phyloP scores from a whole-genome alignment of 129 eudicot genomes.

The Escallonia rubra region DNA sequence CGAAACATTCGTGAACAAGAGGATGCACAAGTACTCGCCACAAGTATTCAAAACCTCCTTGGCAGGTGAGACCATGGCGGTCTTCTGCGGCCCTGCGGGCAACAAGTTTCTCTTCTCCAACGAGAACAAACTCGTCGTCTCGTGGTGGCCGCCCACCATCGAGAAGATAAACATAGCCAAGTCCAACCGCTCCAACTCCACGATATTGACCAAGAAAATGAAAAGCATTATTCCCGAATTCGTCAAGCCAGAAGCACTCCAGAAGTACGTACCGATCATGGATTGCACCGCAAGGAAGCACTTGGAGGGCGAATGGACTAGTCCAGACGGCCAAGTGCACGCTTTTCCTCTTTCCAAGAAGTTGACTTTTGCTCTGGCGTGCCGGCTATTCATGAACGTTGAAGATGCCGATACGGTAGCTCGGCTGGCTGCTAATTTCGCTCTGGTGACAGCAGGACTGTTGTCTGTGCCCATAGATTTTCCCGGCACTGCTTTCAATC shows the following conservation, averaged over 20 bases:
- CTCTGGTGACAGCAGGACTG: not conserved
- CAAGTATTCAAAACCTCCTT: conserved; percentile 32
- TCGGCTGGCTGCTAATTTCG: not conserved
- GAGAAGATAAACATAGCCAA: not conserved
- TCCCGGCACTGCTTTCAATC: conserved; percentile 3
- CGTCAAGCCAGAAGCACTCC: conserved; percentile 7
- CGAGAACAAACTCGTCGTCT: conserved; percentile 10
- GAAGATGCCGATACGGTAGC: not conserved
- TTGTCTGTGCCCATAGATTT: not conserved
- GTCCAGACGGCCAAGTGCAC: not conserved
- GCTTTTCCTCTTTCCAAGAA: not conserved
- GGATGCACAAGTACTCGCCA: conserved; percentile 26
- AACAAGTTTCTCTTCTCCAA: conserved; percentile 46
- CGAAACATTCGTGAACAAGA: conserved; percentile 28
- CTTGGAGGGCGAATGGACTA: not conserved
- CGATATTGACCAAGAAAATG: not conserved
- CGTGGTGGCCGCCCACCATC: conserved; percentile 4
- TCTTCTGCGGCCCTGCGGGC: conserved; percentile 33
- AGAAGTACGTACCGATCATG: not conserved
- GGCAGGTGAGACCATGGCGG: conserved; percentile 23
- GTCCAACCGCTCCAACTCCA: too few relatives aligned
- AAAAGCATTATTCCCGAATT: not conserved
- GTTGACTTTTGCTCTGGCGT: not conserved
- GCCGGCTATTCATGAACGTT: conserved; percentile 4
- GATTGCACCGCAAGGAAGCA: not conserved